Evolutionary conservation across 2,329 filamentous ascomycete genomes (phyloP).

Genomic region (Aspergillus candidus): DNA sequence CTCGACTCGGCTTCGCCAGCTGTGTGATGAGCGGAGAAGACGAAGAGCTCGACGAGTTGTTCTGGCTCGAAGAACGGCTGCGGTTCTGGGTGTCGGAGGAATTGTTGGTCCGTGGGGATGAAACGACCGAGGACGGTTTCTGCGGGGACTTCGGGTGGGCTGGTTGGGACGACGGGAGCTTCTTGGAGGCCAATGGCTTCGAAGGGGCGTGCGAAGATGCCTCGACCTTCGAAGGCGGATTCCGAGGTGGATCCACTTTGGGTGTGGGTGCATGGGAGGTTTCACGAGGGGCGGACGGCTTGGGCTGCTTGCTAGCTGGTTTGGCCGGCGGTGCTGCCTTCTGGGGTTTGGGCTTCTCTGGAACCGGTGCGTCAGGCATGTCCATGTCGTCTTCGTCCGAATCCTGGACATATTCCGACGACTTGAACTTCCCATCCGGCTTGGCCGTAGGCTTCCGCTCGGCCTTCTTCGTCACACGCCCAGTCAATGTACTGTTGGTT

Average conservation of each 20-base stretch:
- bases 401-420: conserved; percentile 48
- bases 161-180: conserved; percentile 31
- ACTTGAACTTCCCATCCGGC: conserved; percentile 45
- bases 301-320: conserved; percentile 13
- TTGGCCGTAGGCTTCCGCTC: conserved; percentile 34
- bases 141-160: conserved; percentile 47
- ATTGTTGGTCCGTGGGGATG: conserved; percentile 53
- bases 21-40: conserved; percentile 42
- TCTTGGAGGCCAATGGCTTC: conserved; percentile 32
- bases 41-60: conserved; percentile 40
- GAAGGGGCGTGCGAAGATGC: conserved; percentile 15
- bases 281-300: conserved; percentile 15
- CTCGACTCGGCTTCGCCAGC: conserved; percentile 25
- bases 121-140: conserved; percentile 57
- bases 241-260: conserved; percentile 21
- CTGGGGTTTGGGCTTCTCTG: conserved; percentile 14
- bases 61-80: conserved; percentile 36
- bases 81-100: conserved; percentile 52
- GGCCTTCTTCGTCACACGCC: conserved; percentile 43
- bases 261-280: conserved; percentile 18
- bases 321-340: conserved; percentile 16
- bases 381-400: conserved; percentile 47
- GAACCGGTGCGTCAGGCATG: conserved; percentile 27
- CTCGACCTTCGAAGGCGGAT: conserved; percentile 20
- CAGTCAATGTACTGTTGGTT: conserved; percentile 43